Evolutionary conservation across 108 stramenopile genomes (phyloP), one percentile per base, ranked within the genome.

Genomic region (Pseudonitzschia multiseries): DNA sequence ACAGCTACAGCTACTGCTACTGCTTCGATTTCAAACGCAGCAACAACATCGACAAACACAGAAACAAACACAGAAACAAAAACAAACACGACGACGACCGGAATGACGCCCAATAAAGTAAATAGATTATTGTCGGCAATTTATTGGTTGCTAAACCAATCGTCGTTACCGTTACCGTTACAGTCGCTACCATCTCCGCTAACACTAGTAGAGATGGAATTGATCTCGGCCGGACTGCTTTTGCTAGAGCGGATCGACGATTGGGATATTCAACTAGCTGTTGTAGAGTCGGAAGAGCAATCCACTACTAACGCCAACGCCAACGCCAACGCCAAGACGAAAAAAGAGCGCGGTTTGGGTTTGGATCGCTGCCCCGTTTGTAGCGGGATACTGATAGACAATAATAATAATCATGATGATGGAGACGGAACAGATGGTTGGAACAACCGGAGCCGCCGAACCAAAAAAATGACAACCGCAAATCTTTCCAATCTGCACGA

Each of bases 401-500:
- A n/a, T n/a, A n/a, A n/a, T n/a, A n/a, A n/a, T n/a, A n/a, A n/a
- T n/a, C n/a, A n/a, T n/a, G n/a, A n/a, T n/a, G n/a, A 20, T 56
- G 54, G 20, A 24, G 26, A 56, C 3, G 24, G 24, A 2, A 62
- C 61, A 15, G 13, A 10, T n/a, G 36, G 32, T 31, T 9, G 20
- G 8, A 62, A 31, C 12, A 27, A 8, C 6, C 9, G 12, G 17
- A 6, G 61, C 8, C 31, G 61, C n/a, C 36, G n/a, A 29, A 42
- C 3, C 2, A 62, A 62, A 12, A 62, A 62, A 62, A 62, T 62
- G 61, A 62, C 36, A 4, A 15, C 36, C 3, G 61, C 12, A 62
- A 41, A 31, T 40, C 61, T 62, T 33, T 62, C 61, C 61, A 21
- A 62, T 62, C 61, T 62, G 2, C 61, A 62, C 33, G 61, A 62